phyloP scores from a whole-genome alignment of 352 stramenopile genomes.

The Globisporangium acanthophoron region DNA sequence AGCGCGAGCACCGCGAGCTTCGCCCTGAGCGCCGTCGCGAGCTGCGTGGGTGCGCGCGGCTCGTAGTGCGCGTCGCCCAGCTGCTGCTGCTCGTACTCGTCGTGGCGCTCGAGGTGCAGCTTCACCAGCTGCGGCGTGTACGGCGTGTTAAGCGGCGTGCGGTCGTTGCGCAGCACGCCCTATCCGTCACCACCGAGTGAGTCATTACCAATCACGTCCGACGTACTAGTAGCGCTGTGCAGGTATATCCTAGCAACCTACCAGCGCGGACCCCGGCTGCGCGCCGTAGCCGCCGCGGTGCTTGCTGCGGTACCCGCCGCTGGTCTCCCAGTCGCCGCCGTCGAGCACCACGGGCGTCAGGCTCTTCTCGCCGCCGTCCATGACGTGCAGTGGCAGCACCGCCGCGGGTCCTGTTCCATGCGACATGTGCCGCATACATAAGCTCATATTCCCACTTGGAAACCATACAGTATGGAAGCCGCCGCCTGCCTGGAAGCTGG shows the following conservation, averaged over 20 bases:
- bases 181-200: slow-evolving; percentile 7
- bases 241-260: slow-evolving; percentile 9
- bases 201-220: neutral
- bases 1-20: slow-evolving; percentile 32
- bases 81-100: slow-evolving; percentile 40
- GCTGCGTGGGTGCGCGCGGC: slow-evolving; percentile 14
- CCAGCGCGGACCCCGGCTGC: slow-evolving; percentile 29
- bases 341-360: slow-evolving; percentile 15
- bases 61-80: slow-evolving; percentile 23
- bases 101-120: slow-evolving; percentile 59
- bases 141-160: slow-evolving; percentile 76
- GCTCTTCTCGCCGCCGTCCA: slow-evolving; percentile 17
- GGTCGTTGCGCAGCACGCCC: slow-evolving; percentile 61
- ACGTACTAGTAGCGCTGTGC: too few species aligned
- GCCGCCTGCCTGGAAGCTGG: too few species aligned
- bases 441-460: too few species aligned
- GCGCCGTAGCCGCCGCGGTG: slow-evolving; percentile 27
- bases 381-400: neutral
- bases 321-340: slow-evolving; percentile 41
- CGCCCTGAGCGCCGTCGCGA: slow-evolving; percentile 37
- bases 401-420: neutral
- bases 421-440: neutral
- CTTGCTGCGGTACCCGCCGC: slow-evolving; percentile 32
- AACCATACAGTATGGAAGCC: too few species aligned
- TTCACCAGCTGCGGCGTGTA: slow-evolving; percentile 86